Conservation (phyloP, 352 stramenopile genomes). For the Pythium guiyangense region DNA sequence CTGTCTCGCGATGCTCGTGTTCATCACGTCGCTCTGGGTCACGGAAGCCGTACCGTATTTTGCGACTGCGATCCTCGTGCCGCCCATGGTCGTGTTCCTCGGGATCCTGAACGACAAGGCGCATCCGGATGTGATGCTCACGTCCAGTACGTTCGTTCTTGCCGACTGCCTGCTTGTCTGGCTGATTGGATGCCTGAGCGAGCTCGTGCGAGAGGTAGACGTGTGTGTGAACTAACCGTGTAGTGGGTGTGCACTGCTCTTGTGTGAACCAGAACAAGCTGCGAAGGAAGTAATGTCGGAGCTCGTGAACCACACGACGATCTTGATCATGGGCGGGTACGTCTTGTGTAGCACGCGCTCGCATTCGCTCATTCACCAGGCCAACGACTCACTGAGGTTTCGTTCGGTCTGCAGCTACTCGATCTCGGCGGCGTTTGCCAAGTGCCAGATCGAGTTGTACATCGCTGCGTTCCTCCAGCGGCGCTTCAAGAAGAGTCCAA, state of each 20-base stretch:
- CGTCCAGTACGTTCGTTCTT: conserved; percentile 44
- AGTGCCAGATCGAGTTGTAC: conserved; percentile 91
- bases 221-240: neutral
- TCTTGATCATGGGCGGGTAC: conserved; percentile 90
- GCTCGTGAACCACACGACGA: conserved; percentile 91
- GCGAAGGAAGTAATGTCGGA: conserved; percentile 87
- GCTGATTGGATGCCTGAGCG: too few species aligned
- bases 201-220: too few species aligned
- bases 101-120: conserved; percentile 85
- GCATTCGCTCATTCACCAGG: neutral
- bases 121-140: conserved; percentile 61
- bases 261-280: conserved; percentile 42
- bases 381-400: neutral
- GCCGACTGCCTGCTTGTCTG: too few species aligned
- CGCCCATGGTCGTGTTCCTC: conserved; percentile 85
- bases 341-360: conserved; percentile 4
- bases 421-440: conserved; percentile 88
- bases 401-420: conserved; percentile 39
- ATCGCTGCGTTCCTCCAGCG: conserved; percentile 87
- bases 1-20: conserved; percentile 87
- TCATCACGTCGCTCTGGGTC: conserved; percentile 89
- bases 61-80: conserved; percentile 86
- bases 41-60: conserved; percentile 91
- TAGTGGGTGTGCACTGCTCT: conserved; percentile 1
- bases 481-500: conserved; percentile 86